These are phyloP conservation scores for Pyronema domesticum DNA, from an alignment of 495 filamentous ascomycete species.

Conservation along the genomic window DNA sequence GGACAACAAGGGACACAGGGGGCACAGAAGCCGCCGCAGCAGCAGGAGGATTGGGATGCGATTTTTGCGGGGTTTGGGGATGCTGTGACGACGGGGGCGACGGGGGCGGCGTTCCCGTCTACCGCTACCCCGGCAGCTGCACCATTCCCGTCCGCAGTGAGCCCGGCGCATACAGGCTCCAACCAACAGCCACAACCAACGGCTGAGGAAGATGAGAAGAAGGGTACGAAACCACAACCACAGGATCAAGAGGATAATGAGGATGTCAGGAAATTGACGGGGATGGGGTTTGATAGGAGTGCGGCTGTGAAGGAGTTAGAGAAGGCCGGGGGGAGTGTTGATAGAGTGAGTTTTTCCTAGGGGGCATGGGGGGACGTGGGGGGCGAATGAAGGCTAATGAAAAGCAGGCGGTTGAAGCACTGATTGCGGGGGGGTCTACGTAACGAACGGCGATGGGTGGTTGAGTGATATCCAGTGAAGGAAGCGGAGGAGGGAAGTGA, in stretches of 20 bases:
- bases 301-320: conserved; percentile 73
- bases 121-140: not conserved
- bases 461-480: too few relatives aligned
- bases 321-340: conserved; percentile 87
- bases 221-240: conserved; percentile 20
- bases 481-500: too few relatives aligned
- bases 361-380: not conserved
- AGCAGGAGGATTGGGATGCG: conserved; percentile 79
- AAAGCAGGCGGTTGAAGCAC: too few relatives aligned
- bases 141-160: not conserved
- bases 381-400: not conserved
- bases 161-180: not conserved
- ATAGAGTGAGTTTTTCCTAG: conserved; percentile 49
- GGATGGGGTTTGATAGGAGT: conserved; percentile 71
- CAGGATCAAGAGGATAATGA: conserved; percentile 44
- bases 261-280: conserved; percentile 73
- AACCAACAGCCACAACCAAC: conserved; percentile 33
- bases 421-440: too few relatives aligned
- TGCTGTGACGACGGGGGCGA: conserved; percentile 12
- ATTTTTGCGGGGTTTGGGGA: conserved; percentile 68
- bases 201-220: conserved; percentile 39
- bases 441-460: too few relatives aligned
- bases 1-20: conserved; percentile 3
- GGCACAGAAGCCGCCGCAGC: conserved; percentile 22
- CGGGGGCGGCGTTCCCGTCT: conserved; percentile 5